Percentiles rank a stretch among this genome's conserved stretches.
These are phyloP conservation scores for Physcomitrellopsis africana DNA, from an alignment of 225 moss, liverwort and hornwort species.

Conservation along the genomic window DNA sequence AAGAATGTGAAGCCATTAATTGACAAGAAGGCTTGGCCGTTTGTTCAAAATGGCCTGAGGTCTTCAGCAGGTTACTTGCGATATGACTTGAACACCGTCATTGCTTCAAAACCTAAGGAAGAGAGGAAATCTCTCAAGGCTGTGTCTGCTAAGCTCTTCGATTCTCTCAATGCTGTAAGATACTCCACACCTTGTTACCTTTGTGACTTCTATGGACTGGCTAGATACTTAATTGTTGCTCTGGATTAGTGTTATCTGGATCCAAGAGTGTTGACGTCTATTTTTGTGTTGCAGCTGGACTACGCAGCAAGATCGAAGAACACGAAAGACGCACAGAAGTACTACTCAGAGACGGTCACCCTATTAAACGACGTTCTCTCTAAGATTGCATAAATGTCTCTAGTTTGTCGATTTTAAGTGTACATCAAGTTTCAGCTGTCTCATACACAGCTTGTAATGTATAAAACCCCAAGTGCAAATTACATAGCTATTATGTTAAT, in stretches of 20 bases:
- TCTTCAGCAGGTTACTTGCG: constrained; percentile 63
- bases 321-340: constrained; percentile 39
- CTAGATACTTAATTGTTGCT: too few relatives aligned
- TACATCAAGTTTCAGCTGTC: constrained; percentile 22
- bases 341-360: constrained; percentile 37
- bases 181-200: not conserved
- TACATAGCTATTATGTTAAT: not conserved
- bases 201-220: too few relatives aligned
- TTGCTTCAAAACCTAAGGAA: constrained; percentile 58
- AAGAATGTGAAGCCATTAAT: constrained; percentile 55
- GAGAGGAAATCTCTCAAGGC: constrained; percentile 57
- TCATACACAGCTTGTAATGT: constrained; percentile 16
- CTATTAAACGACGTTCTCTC: constrained; percentile 40
- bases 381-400: constrained; percentile 26
- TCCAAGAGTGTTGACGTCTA: not conserved
- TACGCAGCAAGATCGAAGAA: constrained; percentile 45
- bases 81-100: constrained; percentile 68
- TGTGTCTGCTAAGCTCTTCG: constrained; percentile 53
- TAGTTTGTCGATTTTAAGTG: constrained; percentile 23
- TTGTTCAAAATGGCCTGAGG: constrained; percentile 71
- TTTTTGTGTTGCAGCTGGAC: constrained; percentile 31
- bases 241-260: too few relatives aligned
- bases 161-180: constrained; percentile 61
- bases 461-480: constrained; percentile 20
- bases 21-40: constrained; percentile 85